Evolutionary conservation across 2,329 filamentous ascomycete genomes (phyloP).

Genomic region (Calonectria montana): DNA sequence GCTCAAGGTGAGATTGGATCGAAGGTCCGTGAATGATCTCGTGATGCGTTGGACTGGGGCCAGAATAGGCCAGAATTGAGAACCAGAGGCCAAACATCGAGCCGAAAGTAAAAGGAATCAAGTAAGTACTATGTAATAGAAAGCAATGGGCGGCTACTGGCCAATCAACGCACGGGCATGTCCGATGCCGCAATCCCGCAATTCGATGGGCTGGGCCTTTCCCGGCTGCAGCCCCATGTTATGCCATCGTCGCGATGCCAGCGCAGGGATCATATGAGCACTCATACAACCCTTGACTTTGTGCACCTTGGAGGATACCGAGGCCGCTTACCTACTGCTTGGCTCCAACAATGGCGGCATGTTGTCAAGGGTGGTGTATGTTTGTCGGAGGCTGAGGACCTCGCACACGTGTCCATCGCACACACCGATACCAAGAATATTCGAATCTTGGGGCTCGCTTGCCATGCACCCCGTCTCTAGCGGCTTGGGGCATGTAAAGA

Average conservation of each 20-base stretch:
- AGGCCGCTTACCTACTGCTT: not conserved
- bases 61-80: slow-evolving; percentile 31
- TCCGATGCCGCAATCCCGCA: slow-evolving; percentile 35
- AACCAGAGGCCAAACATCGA: slow-evolving; percentile 20
- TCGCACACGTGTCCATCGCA: not conserved
- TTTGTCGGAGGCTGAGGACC: not conserved
- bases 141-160: slow-evolving; percentile 40
- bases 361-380: not conserved
- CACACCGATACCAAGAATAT: slow-evolving; percentile 3
- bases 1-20: slow-evolving; percentile 27
- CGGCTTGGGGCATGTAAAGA: not conserved
- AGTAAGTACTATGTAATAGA: slow-evolving; percentile 45
- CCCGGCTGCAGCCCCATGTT: slow-evolving; percentile 12
- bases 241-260: slow-evolving; percentile 22
- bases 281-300: not conserved
- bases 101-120: slow-evolving; percentile 41
- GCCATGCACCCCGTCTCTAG: slow-evolving; percentile 6
- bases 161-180: slow-evolving; percentile 35
- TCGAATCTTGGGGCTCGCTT: not conserved
- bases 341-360: not conserved
- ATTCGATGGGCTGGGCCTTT: slow-evolving; percentile 14
- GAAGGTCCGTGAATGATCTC: slow-evolving; percentile 39
- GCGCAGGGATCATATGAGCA: slow-evolving; percentile 25
- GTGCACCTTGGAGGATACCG: not conserved
- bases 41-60: slow-evolving; percentile 37